A percentile compares a stretch with the other conserved stretches of the same genome.
phyloP scores from a whole-genome alignment of 257 asterid species.

The Agastache rugosa region DNA sequence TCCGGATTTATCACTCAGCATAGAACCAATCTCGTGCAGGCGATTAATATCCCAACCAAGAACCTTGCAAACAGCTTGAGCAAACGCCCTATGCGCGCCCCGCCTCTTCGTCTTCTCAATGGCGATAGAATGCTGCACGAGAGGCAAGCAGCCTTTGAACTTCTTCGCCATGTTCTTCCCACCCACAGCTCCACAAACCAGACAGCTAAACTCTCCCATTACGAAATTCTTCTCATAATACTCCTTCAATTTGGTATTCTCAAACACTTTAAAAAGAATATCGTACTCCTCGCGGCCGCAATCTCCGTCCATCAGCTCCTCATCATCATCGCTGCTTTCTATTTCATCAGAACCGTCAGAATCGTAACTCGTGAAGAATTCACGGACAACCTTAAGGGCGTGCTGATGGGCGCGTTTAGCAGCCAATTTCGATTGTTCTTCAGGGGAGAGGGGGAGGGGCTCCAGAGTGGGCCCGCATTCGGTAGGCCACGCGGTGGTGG shows the following conservation, averaged over 20 bases:
- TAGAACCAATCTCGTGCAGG: slow-evolving; percentile 53
- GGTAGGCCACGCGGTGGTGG: slow-evolving; percentile 49
- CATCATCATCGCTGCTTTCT: slow-evolving; percentile 45
- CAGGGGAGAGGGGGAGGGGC: slow-evolving; percentile 43
- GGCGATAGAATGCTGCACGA: slow-evolving; percentile 69
- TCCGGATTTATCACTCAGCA: slow-evolving; percentile 38
- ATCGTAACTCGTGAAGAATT: slow-evolving; percentile 37
- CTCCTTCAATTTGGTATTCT: slow-evolving; percentile 55
- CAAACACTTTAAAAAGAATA: slow-evolving; percentile 61
- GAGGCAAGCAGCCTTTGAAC: slow-evolving; percentile 70
- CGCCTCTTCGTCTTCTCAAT: slow-evolving; percentile 62
- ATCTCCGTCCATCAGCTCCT: slow-evolving; percentile 46
- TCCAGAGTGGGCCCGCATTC: slow-evolving; percentile 22
- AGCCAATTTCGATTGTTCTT: slow-evolving; percentile 39
- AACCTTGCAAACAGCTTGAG: slow-evolving; percentile 68
- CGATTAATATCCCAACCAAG: slow-evolving; percentile 83
- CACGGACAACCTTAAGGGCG: slow-evolving; percentile 48
- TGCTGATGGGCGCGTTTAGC: slow-evolving; percentile 47
- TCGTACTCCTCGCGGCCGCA: slow-evolving; percentile 18
- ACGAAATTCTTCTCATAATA: slow-evolving; percentile 55
- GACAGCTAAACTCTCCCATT: slow-evolving; percentile 64
- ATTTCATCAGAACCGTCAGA: slow-evolving; percentile 39
- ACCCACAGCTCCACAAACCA: slow-evolving; percentile 72
- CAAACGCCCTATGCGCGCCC: slow-evolving; percentile 69
- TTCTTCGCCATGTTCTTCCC: slow-evolving; percentile 57